phyloP scores from a whole-genome alignment of 768 basidiomycete species.

The Mrakia blollopis region DNA sequence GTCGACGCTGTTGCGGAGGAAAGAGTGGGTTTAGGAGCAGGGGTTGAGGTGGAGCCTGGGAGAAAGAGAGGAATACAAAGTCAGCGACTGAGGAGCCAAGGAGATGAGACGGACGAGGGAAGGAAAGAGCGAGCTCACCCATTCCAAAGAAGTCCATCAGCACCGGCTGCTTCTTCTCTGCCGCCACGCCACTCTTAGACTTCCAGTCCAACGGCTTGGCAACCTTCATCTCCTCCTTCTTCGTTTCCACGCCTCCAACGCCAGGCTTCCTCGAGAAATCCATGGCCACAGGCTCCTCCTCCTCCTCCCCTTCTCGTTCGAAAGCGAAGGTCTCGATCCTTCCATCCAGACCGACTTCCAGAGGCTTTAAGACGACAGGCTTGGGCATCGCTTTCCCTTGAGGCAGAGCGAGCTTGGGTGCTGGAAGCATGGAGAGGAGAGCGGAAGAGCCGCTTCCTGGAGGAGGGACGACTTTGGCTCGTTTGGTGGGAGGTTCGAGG shows the following conservation, averaged over 20 bases:
- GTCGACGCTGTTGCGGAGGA: neutral
- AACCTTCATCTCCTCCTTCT: constrained; percentile 10
- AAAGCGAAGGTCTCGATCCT: constrained; percentile 27
- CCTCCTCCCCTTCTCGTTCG: constrained; percentile 1
- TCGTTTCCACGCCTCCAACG: neutral
- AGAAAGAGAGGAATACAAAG: neutral
- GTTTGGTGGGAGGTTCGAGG: constrained; percentile 22
- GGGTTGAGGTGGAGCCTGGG: neutral
- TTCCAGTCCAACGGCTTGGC: constrained; percentile 26
- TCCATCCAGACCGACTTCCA: constrained; percentile 25
- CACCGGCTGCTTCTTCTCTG: constrained; percentile 12
- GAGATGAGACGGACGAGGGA: neutral
- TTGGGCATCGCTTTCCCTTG: constrained; percentile 26
- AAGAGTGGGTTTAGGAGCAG: neutral
- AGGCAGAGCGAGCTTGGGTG: constrained; percentile 24
- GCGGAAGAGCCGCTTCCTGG: constrained; percentile 23
- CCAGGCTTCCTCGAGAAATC: constrained; percentile 23
- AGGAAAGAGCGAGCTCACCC: constrained; percentile 3
- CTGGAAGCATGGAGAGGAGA: constrained; percentile 33
- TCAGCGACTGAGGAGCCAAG: neutral
- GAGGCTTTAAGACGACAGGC: constrained; percentile 24
- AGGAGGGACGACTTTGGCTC: constrained; percentile 11
- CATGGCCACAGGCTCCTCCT: constrained; percentile 22
- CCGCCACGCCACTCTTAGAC: constrained; percentile 15
- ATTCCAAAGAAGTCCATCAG: constrained; percentile 33